Percentiles rank a stretch among this genome's conserved stretches.
phyloP scores from a whole-genome alignment of 1,284 basidiomycete genomes.

The Fistulinella staudtii region DNA sequence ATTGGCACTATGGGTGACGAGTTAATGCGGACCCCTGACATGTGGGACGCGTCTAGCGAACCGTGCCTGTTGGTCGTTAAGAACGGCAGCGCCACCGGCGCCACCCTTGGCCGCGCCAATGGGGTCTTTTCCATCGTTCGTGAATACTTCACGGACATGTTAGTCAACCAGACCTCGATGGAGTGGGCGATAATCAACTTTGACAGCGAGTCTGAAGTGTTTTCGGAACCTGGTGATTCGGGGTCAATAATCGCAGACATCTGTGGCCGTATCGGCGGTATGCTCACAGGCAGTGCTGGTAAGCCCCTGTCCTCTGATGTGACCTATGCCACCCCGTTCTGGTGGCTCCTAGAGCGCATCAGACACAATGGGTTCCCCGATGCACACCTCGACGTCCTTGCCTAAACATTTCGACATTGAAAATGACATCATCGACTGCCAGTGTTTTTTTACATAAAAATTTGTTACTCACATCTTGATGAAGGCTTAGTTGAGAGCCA shows the following conservation, averaged over 20 bases:
- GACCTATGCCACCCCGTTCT: not conserved
- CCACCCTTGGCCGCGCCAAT: conserved; percentile 34
- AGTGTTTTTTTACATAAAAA: too few species aligned
- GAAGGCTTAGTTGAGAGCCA: too few species aligned
- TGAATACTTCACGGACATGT: conserved; percentile 21
- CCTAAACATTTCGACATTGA: not conserved
- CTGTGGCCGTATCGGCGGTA: not conserved
- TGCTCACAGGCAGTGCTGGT: not conserved
- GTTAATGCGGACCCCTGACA: conserved; percentile 29
- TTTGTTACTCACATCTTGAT: too few species aligned
- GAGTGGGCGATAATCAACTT: conserved; percentile 31
- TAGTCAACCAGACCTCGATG: conserved; percentile 27
- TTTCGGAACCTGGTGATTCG: conserved; percentile 34
- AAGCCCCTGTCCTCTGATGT: not conserved
- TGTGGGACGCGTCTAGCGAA: conserved; percentile 26
- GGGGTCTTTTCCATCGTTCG: conserved; percentile 31
- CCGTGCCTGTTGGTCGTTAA: conserved; percentile 33
- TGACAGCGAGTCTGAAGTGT: conserved; percentile 23
- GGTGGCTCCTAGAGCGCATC: not conserved
- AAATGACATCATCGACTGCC: too few species aligned
- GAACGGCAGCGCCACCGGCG: conserved; percentile 26
- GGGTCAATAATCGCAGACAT: conserved; percentile 31
- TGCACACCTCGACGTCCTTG: not conserved
- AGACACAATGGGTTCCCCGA: not conserved
- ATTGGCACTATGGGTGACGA: conserved; percentile 25